Evolutionary conservation across 2,329 filamentous ascomycete species (phyloP), one percentile per base, ranked within the genome.

Genomic region (Claviceps sp.): DNA sequence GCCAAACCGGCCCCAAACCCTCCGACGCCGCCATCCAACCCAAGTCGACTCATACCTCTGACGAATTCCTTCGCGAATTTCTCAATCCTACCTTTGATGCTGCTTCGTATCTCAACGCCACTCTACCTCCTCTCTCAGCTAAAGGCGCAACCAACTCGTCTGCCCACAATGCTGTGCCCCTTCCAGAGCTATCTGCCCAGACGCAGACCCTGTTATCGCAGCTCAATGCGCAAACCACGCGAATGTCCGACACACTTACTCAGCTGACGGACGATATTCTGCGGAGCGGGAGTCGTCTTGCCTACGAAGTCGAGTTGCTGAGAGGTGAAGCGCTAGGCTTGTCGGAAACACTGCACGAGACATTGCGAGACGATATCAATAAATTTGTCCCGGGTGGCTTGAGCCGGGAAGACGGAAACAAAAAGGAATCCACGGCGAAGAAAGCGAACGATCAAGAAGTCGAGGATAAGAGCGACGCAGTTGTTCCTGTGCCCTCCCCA

Each of bases 211-310:
- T 94, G n/a, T 76, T 96, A 47, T 87, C 89, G 1, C 87, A 91
- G 62, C 80, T 97, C 61, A 94, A 87, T 63, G 85, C 88, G 8
- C 89, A 96, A 65, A 95, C 89, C 1, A 85, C 88, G 17, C 80
- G 89, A 46, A 73, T 96, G 7, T 89, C 89, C 14, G 82, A 77
- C 51, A 87, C 83, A 46, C 76, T 98, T 53, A 95, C 89, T 37
- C 84, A 91, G 62, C 74, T 97, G 54, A 96, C 93, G 11, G 91
- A 98, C 66, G 93, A 97, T 59, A 97, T 98, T 56, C 70, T 98
- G 56, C 81, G 93, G 53, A 90, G 88, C 61, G 88, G 90, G 26
- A 89, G 87, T 57, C 79, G 91, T 4, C 72, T 98, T 53, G 89
- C 90, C 19, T 98, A 98, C 63, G 88, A 97, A 68, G 91, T 97